Percentiles rank a stretch among this genome's conserved stretches.
phyloP scores from a whole-genome alignment of 1,284 basidiomycete genomes.

The Trichosporon coremiiforme region DNA sequence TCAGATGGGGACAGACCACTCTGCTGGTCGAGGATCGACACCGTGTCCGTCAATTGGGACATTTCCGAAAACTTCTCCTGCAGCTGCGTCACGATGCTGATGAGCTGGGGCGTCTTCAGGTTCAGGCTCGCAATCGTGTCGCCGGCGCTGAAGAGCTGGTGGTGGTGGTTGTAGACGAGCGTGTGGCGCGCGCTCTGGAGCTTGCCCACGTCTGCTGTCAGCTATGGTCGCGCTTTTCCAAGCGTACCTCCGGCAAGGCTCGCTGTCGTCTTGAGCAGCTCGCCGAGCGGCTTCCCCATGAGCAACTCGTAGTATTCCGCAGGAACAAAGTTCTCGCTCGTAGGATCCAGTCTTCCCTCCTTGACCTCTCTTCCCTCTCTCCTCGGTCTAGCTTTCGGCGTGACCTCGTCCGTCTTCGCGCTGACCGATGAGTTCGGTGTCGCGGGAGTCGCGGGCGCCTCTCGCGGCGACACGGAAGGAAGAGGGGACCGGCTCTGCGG shows the following conservation, averaged over 20 bases:
- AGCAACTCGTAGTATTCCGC: slow-evolving; percentile 51
- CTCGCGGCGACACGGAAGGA: not conserved
- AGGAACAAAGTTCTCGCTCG: slow-evolving; percentile 39
- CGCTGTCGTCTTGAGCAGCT: slow-evolving; percentile 45
- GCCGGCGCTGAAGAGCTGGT: slow-evolving; percentile 55
- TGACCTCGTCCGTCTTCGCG: not conserved
- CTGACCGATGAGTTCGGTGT: not conserved
- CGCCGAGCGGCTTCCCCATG: slow-evolving; percentile 41
- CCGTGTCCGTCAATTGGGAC: slow-evolving; percentile 50
- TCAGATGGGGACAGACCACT: not conserved
- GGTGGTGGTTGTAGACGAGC: slow-evolving; percentile 57
- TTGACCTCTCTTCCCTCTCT: not conserved
- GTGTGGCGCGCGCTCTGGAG: slow-evolving; percentile 52
- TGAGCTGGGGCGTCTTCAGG: slow-evolving; percentile 53
- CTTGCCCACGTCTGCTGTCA: slow-evolving; percentile 45
- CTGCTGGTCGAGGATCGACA: slow-evolving; percentile 35
- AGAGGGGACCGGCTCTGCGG: slow-evolving; percentile 1
- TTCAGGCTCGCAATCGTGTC: slow-evolving; percentile 55
- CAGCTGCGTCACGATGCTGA: slow-evolving; percentile 51
- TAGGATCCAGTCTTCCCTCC: not conserved
- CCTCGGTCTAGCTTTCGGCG: not conserved
- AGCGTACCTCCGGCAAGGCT: slow-evolving; percentile 42
- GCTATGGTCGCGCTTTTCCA: slow-evolving; percentile 19
- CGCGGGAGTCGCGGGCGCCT: slow-evolving; percentile 10
- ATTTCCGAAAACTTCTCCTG: slow-evolving; percentile 55